Evolutionary conservation across 1,284 basidiomycete genomes (phyloP), one percentile per base, ranked within the genome.

Genomic region (Trichosporon asahii): DNA sequence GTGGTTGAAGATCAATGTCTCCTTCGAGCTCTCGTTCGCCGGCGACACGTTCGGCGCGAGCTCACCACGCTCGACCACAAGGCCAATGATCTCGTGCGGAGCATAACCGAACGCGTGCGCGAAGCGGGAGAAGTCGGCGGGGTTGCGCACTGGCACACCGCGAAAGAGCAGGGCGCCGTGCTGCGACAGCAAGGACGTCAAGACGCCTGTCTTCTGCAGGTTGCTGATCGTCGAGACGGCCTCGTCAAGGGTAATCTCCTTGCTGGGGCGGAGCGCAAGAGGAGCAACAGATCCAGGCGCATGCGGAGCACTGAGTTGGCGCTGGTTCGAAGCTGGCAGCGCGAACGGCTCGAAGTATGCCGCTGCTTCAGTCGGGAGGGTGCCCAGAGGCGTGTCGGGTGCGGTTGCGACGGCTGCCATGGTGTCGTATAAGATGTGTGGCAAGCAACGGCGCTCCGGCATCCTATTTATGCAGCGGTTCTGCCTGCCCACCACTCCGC

Each of bases 281-380:
- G 71, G 71, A 1, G 64, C 27, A 2, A 69, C 66, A 0, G 68
- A 63, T 4, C 68, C 68, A 1, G 57, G 55, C 0, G 68, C 21
- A 29, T 72, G 71, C 6, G 71, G 71, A 87, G 95, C 33, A 90
- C 90, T 14, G 88, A 94, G 77, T 85, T 95, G 7, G 93, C 95
- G 1, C 87, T 85, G 40, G 84, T 97, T 23, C 89, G 94, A 29
- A 93, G 94, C 9, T 88, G 89, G 77, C 85, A 90, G 65, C 9
- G 18, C 23, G 46, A 72, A 72, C 5, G 71, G 31, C 66, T 66
- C 66, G 15, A 72, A 72, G 67, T 33, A 25, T 21, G 60, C 57
- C 12, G 40, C 40, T 7, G 60, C 66, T 9, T 49, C 66, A 23
- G 66, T 23, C 1, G 55, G 40, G 57, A 27, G 27, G 23, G n/a